A percentile compares a stretch with the other conserved stretches of the same genome.
These are phyloP conservation scores for Pseudozyma thailandica DNA, from an alignment of 1,284 basidiomycete genomes.

Conservation along the genomic window DNA sequence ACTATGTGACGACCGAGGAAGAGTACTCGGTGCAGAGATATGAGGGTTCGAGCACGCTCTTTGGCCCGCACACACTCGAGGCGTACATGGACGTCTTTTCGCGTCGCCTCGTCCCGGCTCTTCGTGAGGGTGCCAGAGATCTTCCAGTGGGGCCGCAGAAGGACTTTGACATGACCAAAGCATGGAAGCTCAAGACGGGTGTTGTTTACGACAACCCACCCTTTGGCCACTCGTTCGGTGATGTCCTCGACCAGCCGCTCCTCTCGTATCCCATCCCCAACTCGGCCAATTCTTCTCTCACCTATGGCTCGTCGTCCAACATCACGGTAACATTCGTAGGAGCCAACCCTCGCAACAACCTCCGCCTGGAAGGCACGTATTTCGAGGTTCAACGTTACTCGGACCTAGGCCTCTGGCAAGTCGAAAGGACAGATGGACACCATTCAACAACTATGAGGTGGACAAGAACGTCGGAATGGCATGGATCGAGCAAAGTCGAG, in stretches of 20 bases:
- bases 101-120: constrained; percentile 51
- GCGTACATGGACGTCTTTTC: constrained; percentile 81
- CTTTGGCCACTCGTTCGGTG: constrained; percentile 75
- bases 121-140: constrained; percentile 70
- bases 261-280: constrained; percentile 72
- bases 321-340: constrained; percentile 78
- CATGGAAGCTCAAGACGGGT: constrained; percentile 70
- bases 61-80: constrained; percentile 81
- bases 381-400: constrained; percentile 75
- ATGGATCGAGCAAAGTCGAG: constrained; percentile 40
- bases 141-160: constrained; percentile 77
- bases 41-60: constrained; percentile 83
- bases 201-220: constrained; percentile 53
- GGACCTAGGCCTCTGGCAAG: constrained; percentile 71
- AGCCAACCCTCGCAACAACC: constrained; percentile 83
- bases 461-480: constrained; percentile 66
- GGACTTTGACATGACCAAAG: constrained; percentile 75
- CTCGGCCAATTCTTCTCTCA: constrained; percentile 63
- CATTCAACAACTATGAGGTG: constrained; percentile 80
- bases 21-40: constrained; percentile 82
- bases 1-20: constrained; percentile 78
- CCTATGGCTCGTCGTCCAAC: constrained; percentile 67
- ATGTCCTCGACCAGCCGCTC: constrained; percentile 75
- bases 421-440: constrained; percentile 80
- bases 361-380: constrained; percentile 79